phyloP scores from a whole-genome alignment of 768 basidiomycete genomes.

The Phlebiopsis gigantea region DNA sequence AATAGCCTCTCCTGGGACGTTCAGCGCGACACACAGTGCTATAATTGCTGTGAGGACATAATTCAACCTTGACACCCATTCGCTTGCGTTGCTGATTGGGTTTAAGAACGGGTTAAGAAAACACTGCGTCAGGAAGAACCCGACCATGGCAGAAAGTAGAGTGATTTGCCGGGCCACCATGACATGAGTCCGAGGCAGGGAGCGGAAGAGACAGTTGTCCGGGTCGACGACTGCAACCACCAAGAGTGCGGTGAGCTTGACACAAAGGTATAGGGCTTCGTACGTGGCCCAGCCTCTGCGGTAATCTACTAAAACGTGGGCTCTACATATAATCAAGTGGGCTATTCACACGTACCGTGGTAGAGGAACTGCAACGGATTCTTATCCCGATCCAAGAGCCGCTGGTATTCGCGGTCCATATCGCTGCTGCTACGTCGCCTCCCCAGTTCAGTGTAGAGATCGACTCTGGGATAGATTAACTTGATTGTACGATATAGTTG shows the following conservation, averaged over 20 bases:
- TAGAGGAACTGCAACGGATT: constrained; percentile 73
- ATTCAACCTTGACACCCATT: constrained; percentile 67
- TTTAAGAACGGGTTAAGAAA: constrained; percentile 59
- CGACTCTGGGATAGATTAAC: constrained; percentile 56
- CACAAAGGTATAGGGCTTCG: constrained; percentile 58
- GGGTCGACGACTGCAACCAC: constrained; percentile 62
- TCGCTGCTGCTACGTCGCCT: constrained; percentile 48
- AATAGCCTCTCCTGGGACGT: constrained; percentile 48
- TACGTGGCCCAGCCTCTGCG: constrained; percentile 67
- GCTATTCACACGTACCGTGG: constrained; percentile 34
- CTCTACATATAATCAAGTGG: neutral
- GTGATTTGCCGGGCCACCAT: constrained; percentile 55
- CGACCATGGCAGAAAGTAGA: constrained; percentile 49
- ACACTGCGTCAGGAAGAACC: constrained; percentile 61
- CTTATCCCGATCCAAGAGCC: constrained; percentile 54
- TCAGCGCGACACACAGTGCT: constrained; percentile 56
- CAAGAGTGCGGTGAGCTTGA: constrained; percentile 64
- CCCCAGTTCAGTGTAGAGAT: constrained; percentile 69
- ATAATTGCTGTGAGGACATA: constrained; percentile 62
- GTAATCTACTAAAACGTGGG: constrained; percentile 40
- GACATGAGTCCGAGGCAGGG: constrained; percentile 42
- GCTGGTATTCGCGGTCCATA: constrained; percentile 66
- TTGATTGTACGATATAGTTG: constrained; percentile 52
- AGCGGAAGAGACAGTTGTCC: constrained; percentile 70
- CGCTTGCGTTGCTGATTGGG: constrained; percentile 69